Evolutionary conservation across 345 rosid species (phyloP), one percentile per base, ranked within the genome.

Genomic region (Bretschneidera sinensis): DNA sequence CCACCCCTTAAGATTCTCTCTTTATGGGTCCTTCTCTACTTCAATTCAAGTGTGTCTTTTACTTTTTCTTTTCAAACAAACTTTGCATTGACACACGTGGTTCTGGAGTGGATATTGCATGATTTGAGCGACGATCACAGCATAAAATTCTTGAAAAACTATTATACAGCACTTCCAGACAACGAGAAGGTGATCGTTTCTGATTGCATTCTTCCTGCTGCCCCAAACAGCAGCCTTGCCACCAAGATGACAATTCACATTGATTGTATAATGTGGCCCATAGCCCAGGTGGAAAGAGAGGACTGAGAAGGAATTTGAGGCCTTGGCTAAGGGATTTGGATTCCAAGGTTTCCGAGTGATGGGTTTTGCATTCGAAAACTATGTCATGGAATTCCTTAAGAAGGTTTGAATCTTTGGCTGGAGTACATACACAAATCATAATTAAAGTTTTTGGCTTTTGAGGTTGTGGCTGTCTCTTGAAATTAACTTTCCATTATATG

Each of bases 281-380:
- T 57, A 89, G 85, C 74, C 98, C 97, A 0, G 98, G 98, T 9
- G 98, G 33, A 89, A 92, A 80, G 98, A 92, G 76, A 81, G 98
- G 62, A 92, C 97, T 0, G 69, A 71, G 61, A 81, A 78, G 75
- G 97, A 92, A 51, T 92, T 92, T 22, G 85, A 78, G 76, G 82
- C 83, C 17, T 71, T 92, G 53, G 97, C 96, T 1, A 77, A 76
- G 68, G 85, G 57, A 53, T 80, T 95, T 9, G 98, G 98, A 8
- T 92, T 92, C 50, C 72, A 80, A 28, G 91, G 90, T 2, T 84
- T 92, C 75, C 67, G 56, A 24, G 90, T 92, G 0, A 64, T 50
- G 17, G 84, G 97, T 56, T 55, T 35, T 18, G 97, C 92, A 48
- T 82, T 85, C 48, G 81, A 79, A 61, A 74, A 78, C 31, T 43